Evolutionary conservation across 2,329 filamentous ascomycete genomes (phyloP).

Genomic region (Colletotrichum sp.): DNA sequence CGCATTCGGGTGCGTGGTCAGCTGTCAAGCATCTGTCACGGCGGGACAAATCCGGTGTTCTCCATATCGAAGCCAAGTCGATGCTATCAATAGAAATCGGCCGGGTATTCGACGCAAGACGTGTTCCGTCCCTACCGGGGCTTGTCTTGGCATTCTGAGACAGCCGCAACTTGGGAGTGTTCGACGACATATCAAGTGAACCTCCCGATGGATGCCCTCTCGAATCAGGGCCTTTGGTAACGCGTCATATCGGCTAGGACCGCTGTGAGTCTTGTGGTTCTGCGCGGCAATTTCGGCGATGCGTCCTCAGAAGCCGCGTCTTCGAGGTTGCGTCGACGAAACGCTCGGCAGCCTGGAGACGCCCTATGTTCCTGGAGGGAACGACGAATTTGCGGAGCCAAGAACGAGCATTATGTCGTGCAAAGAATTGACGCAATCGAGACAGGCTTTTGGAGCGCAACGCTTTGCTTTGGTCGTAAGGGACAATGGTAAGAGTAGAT

Average conservation of each 20-base stretch:
- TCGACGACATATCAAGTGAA: conserved; percentile 5
- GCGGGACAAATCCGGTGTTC: not conserved
- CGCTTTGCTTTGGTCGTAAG: not conserved
- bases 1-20: not conserved
- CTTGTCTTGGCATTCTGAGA: conserved; percentile 19
- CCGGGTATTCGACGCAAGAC: conserved; percentile 37
- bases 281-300: not conserved
- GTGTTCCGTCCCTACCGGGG: conserved; percentile 30
- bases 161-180: not conserved
- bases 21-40: conserved; percentile 1
- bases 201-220: not conserved
- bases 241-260: not conserved
- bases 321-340: not conserved
- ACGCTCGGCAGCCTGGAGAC: not conserved
- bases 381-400: not conserved
- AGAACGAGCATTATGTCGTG: not conserved
- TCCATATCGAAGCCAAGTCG: not conserved
- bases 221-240: not conserved
- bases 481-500: not conserved
- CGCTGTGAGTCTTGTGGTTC: not conserved
- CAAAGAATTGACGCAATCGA: not conserved
- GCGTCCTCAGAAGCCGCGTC: not conserved
- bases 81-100: conserved; percentile 19
- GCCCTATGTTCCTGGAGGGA: not conserved
- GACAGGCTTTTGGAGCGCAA: not conserved